Evolutionary conservation across 306 rosid genomes (phyloP).

Genomic region (Geum urbanum): DNA sequence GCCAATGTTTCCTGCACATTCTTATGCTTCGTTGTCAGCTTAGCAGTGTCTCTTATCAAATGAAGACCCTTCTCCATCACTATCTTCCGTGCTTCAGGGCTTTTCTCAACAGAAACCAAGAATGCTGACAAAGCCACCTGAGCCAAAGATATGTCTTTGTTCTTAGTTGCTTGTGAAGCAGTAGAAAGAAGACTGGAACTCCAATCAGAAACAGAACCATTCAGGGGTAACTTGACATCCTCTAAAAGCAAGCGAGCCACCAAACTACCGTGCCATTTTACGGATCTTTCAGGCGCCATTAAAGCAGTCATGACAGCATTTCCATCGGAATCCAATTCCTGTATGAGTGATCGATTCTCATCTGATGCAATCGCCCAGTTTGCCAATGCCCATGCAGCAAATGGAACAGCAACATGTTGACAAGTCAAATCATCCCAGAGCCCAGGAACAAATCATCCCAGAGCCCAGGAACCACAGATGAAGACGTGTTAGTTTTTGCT

Average conservation of each 20-base stretch:
- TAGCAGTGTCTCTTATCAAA: slow-evolving; percentile 75
- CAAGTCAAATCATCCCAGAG: slow-evolving; percentile 97
- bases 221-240: slow-evolving; percentile 62
- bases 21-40: slow-evolving; percentile 54
- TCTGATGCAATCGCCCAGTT: slow-evolving; percentile 84
- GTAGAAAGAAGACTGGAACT: slow-evolving; percentile 86
- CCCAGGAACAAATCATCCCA: slow-evolving; percentile 99
- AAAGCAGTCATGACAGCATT: slow-evolving; percentile 82
- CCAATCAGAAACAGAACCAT: slow-evolving; percentile 87
- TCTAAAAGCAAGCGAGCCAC: slow-evolving; percentile 68
- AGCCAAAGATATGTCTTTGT: slow-evolving; percentile 76
- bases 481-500: slow-evolving; percentile 33
- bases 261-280: slow-evolving; percentile 96
- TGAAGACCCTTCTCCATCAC: slow-evolving; percentile 90
- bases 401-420: slow-evolving; percentile 97
- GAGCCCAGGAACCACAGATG: slow-evolving; percentile 89
- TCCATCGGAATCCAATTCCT: slow-evolving; percentile 85
- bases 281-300: slow-evolving; percentile 94
- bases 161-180: slow-evolving; percentile 72
- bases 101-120: slow-evolving; percentile 74
- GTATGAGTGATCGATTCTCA: slow-evolving; percentile 65
- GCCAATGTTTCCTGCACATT: slow-evolving; percentile 80
- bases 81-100: slow-evolving; percentile 52
- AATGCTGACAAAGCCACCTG: slow-evolving; percentile 77
- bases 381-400: slow-evolving; percentile 97